Conservation (phyloP, 768 basidiomycete species). For the Boletus fagicola region DNA sequence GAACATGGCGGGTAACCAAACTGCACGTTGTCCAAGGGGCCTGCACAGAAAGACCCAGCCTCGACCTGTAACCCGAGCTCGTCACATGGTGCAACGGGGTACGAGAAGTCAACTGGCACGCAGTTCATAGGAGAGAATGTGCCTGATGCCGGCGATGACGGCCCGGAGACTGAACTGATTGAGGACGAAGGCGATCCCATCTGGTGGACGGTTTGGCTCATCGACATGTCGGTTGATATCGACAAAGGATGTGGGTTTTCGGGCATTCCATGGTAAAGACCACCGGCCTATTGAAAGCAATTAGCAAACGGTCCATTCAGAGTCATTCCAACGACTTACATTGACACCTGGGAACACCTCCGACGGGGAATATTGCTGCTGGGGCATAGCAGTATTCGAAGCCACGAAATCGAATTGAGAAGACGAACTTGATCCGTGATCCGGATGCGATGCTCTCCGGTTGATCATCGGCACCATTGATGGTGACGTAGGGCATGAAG, state of each 20-base stretch:
- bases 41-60: conserved; percentile 18
- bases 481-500: conserved; percentile 65
- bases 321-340: conserved; percentile 34
- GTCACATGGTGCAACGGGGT: conserved; percentile 21
- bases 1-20: conserved; percentile 33
- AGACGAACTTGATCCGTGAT: conserved; percentile 42
- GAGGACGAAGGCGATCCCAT: conserved; percentile 53
- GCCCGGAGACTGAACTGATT: conserved; percentile 46
- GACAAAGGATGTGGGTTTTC: conserved; percentile 43
- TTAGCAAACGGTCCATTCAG: conserved; percentile 8
- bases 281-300: conserved; percentile 39
- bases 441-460: conserved; percentile 54
- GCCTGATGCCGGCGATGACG: conserved; percentile 47
- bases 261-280: conserved; percentile 52
- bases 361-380: conserved; percentile 36
- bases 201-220: conserved; percentile 42
- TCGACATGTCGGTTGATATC: conserved; percentile 37
- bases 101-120: conserved; percentile 20
- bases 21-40: conserved; percentile 24
- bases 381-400: conserved; percentile 41
- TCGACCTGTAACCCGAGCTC: conserved; percentile 13
- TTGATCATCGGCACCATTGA: conserved; percentile 55
- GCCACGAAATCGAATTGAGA: conserved; percentile 58
- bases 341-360: conserved; percentile 35
- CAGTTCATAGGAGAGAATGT: conserved; percentile 47